A percentile compares a stretch with the other conserved stretches of the same genome.
These are phyloP conservation scores for Leucaena leucocephala DNA, from an alignment of 306 rosid species.

Conservation along the genomic window DNA sequence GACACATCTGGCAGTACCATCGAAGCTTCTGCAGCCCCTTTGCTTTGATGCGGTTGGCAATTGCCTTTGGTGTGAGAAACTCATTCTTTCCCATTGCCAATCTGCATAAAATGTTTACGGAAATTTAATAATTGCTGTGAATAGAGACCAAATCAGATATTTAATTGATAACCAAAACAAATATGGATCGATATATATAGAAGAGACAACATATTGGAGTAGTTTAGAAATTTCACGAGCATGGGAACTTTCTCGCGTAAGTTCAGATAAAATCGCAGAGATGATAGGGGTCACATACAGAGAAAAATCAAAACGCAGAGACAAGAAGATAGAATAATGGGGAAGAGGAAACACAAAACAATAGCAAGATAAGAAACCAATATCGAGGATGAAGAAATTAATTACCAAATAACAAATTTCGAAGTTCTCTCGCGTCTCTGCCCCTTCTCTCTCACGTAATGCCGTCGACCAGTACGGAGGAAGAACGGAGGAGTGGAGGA, in stretches of 20 bases:
- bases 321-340: background rate
- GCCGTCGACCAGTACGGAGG: no score
- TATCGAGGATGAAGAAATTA: background rate
- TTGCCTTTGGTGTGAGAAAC: conserved; percentile 85
- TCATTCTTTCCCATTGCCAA: conserved; percentile 84
- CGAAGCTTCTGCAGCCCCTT: conserved; percentile 94
- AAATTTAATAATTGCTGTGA: background rate
- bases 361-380: background rate
- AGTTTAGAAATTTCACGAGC: background rate
- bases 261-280: background rate
- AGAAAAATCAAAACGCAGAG: no score
- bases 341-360: background rate
- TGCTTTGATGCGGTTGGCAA: conserved; percentile 89
- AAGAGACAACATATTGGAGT: background rate
- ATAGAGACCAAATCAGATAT: background rate
- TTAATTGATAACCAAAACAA: background rate
- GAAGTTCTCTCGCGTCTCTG: background rate
- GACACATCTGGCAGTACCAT: conserved; percentile 99
- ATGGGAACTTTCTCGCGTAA: background rate
- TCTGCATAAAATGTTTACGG: conserved; percentile 11
- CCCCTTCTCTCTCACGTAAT: no score
- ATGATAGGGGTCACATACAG: no score
- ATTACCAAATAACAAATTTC: background rate
- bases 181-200: background rate
- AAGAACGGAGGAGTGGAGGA: no score